Percentiles rank a stretch among this genome's conserved stretches.
These are phyloP conservation scores for Pythium graminicola DNA, from an alignment of 352 stramenopile genomes.

Conservation along the genomic window DNA sequence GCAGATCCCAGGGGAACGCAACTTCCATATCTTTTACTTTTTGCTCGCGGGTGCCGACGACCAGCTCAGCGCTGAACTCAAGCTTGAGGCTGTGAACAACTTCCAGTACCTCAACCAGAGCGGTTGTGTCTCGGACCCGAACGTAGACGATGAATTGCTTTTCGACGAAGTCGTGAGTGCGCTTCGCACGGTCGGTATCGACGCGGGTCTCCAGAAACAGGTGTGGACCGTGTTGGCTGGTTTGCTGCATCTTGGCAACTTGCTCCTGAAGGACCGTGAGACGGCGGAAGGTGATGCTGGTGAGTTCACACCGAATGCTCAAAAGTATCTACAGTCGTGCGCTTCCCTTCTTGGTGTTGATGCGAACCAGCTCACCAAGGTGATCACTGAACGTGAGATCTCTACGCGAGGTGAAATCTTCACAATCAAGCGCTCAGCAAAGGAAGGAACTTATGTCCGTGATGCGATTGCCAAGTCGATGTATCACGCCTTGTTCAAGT, in stretches of 20 bases:
- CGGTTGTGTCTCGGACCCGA: constrained; percentile 70
- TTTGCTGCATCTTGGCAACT: constrained; percentile 78
- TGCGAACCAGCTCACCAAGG: constrained; percentile 58
- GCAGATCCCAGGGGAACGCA: constrained; percentile 81
- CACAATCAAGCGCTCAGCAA: constrained; percentile 69
- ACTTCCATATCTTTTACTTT: constrained; percentile 92
- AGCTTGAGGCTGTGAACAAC: constrained; percentile 45
- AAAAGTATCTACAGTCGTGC: constrained; percentile 48
- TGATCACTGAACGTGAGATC: constrained; percentile 87
- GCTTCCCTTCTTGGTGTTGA: constrained; percentile 74
- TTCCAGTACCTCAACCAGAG: constrained; percentile 87
- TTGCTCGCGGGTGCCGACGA: constrained; percentile 69
- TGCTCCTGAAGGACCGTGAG: constrained; percentile 67
- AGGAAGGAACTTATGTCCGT: constrained; percentile 82
- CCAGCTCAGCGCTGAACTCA: constrained; percentile 46
- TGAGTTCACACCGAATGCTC: constrained; percentile 49
- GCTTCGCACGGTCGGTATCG: constrained; percentile 78
- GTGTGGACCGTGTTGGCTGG: constrained; percentile 73
- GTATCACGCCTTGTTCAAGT: constrained; percentile 91
- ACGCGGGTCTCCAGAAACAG: constrained; percentile 55
- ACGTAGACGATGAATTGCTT: constrained; percentile 83
- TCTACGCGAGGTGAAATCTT: constrained; percentile 80
- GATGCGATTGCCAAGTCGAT: constrained; percentile 92
- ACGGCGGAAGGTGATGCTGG: constrained; percentile 71
- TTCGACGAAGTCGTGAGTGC: constrained; percentile 82